Evolutionary conservation across 768 basidiomycete species (phyloP).

Genomic region (Lactarius psammicola): DNA sequence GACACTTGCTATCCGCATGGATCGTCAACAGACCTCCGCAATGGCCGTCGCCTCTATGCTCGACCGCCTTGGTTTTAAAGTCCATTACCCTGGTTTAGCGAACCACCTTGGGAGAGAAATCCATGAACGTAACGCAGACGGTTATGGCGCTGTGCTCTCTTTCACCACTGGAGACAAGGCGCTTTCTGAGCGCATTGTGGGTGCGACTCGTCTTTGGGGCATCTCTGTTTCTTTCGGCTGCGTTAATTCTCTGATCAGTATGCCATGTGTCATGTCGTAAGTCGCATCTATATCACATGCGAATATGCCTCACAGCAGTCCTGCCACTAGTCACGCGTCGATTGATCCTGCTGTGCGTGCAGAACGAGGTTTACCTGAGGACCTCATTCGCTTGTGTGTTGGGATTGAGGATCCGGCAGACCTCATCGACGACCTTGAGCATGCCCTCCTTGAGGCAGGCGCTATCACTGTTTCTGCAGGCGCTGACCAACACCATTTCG

Average conservation of each 20-base stretch:
- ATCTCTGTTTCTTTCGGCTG: conserved; percentile 98
- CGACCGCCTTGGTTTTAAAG: conserved; percentile 77
- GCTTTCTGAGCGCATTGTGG: conserved; percentile 90
- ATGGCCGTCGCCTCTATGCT: conserved; percentile 86
- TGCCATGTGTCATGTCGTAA: conserved; percentile 99
- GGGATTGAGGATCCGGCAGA: conserved; percentile 96
- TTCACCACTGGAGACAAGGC: conserved; percentile 92
- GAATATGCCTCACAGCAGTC: conserved; percentile 12
- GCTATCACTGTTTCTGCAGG: conserved; percentile 64
- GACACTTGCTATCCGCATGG: conserved; percentile 94
- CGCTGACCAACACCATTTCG: conserved; percentile 50
- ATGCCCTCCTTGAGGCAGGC: conserved; percentile 87
- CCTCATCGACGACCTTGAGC: conserved; percentile 92
- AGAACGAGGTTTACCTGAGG: conserved; percentile 96
- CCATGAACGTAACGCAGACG: conserved; percentile 88
- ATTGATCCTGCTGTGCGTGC: conserved; percentile 95
- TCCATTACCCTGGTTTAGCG: conserved; percentile 88
- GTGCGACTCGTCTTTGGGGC: conserved; percentile 90
- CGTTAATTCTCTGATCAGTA: conserved; percentile 96
- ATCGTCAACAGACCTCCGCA: conserved; percentile 84
- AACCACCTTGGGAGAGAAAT: conserved; percentile 80
- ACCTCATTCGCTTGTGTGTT: conserved; percentile 95
- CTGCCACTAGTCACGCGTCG: conserved; percentile 76
- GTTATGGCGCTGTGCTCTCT: conserved; percentile 90
- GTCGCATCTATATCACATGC: conserved; percentile 38